Evolutionary conservation across 495 filamentous ascomycete species (phyloP).

Genomic region (Hyaloscypha variabilis): DNA sequence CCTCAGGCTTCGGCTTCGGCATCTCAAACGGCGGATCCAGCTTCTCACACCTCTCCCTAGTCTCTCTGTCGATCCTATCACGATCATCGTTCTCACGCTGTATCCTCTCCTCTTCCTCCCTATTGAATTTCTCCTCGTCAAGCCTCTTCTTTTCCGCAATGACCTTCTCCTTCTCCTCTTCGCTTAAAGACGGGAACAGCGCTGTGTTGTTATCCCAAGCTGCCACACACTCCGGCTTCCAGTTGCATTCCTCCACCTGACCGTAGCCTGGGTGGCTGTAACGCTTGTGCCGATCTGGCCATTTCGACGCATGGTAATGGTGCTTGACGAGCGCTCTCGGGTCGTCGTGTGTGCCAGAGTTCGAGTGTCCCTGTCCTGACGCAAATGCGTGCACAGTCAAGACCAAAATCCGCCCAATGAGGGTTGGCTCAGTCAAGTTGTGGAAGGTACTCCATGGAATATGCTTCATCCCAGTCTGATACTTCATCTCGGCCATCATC

Average conservation of each 20-base stretch:
- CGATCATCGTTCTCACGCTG: constrained; percentile 6
- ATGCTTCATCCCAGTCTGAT: constrained; percentile 4
- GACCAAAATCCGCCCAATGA: constrained; percentile 58
- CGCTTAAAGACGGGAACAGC: constrained; percentile 46
- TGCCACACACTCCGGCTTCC: constrained; percentile 60
- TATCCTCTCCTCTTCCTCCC: constrained; percentile 9
- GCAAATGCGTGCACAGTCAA: constrained; percentile 65
- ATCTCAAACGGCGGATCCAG: neutral
- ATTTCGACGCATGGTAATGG: constrained; percentile 66
- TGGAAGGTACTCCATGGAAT: constrained; percentile 61
- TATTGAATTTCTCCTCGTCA: constrained; percentile 31
- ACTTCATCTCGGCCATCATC: constrained; percentile 58
- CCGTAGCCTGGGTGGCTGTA: constrained; percentile 62
- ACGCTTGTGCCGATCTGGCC: constrained; percentile 55
- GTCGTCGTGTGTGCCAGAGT: constrained; percentile 63
- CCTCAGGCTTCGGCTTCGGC: neutral
- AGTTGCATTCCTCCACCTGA: constrained; percentile 66
- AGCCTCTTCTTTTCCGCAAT: constrained; percentile 35
- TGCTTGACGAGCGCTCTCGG: constrained; percentile 60
- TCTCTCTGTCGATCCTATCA: neutral
- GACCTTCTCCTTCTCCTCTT: constrained; percentile 49
- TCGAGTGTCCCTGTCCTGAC: constrained; percentile 67
- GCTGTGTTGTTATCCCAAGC: constrained; percentile 58
- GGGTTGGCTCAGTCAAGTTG: constrained; percentile 56
- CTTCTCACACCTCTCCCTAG: neutral